Evolutionary conservation across 139 green algal species (phyloP).

Genomic region (Yamagishiella unicocca): DNA sequence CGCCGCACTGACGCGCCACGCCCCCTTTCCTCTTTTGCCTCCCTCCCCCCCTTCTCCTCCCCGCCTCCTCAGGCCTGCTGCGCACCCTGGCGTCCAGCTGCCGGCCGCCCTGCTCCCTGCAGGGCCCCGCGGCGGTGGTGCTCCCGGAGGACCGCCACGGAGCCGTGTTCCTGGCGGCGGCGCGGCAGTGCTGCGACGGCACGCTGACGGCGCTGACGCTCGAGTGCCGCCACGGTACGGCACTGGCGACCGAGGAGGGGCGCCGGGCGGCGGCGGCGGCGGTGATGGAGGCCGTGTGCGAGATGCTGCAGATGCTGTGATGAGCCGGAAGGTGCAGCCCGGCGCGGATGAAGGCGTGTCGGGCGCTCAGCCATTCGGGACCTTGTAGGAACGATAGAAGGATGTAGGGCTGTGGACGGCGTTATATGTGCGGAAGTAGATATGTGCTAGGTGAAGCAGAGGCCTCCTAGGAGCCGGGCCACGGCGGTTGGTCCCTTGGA

Average conservation of each 20-base stretch:
- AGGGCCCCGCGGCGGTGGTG: constrained; percentile 69
- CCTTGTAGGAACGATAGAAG: no score
- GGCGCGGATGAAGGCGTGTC: no score
- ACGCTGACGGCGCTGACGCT: constrained; percentile 53
- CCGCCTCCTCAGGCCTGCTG: background rate
- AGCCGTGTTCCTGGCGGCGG: constrained; percentile 64
- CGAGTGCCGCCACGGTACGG: constrained; percentile 53
- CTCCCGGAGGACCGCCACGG: constrained; percentile 72
- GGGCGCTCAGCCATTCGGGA: no score
- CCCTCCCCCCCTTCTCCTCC: background rate
- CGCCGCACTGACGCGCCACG: no score
- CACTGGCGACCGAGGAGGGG: constrained; percentile 16
- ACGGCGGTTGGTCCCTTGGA: no score
- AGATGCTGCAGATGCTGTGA: constrained; percentile 64
- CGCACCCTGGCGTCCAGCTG: constrained; percentile 10
- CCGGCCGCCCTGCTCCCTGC: constrained; percentile 38
- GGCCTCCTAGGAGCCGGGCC: no score
- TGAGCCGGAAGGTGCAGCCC: no score
- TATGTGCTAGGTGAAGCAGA: no score
- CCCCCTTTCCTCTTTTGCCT: no score
- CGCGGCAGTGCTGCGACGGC: constrained; percentile 29
- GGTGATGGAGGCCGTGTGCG: constrained; percentile 50
- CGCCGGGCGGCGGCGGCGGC: constrained; percentile 28
- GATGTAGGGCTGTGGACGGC: no score
- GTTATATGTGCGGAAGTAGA: no score